These are phyloP conservation scores for Bipolaris zeicola DNA, from an alignment of 2,329 filamentous ascomycete genomes.

Conservation along the genomic window DNA sequence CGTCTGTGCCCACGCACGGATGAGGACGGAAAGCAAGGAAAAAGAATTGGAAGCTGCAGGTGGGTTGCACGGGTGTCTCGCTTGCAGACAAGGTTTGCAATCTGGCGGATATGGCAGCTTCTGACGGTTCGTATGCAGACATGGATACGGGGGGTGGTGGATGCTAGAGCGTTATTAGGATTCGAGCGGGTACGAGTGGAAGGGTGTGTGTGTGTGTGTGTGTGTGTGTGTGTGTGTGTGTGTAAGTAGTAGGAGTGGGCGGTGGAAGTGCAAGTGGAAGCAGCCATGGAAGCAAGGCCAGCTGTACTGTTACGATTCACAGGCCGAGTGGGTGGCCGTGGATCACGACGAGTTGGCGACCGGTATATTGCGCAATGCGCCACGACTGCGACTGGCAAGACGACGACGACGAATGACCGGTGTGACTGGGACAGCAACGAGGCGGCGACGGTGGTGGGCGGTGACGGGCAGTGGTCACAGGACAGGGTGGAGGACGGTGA, in stretches of 20 bases:
- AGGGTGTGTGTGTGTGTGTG: slow-evolving; percentile 6
- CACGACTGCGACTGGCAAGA: slow-evolving; percentile 29
- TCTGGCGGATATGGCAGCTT: slow-evolving; percentile 28
- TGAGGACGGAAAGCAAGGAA: slow-evolving; percentile 35
- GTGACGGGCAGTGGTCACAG: slow-evolving; percentile 33
- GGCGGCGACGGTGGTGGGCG: slow-evolving; percentile 18
- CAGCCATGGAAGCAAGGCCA: background rate
- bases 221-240: background rate
- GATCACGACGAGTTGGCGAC: slow-evolving; percentile 12
- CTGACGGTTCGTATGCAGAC: slow-evolving; percentile 25
- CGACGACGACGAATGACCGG: slow-evolving; percentile 18
- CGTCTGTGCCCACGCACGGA: slow-evolving; percentile 38
- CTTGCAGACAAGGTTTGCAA: slow-evolving; percentile 30
- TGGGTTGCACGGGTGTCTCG: slow-evolving; percentile 32
- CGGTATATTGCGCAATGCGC: slow-evolving; percentile 32
- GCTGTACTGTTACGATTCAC: background rate
- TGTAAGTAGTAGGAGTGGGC: too few relatives aligned
- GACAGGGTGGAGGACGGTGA: slow-evolving; percentile 30
- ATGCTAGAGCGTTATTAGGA: slow-evolving; percentile 1
- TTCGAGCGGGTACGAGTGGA: slow-evolving; percentile 32
- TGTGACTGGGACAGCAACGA: slow-evolving; percentile 17
- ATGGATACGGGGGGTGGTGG: slow-evolving; percentile 27
- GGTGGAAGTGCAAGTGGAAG: slow-evolving; percentile 22
- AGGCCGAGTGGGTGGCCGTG: background rate
- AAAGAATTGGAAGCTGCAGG: slow-evolving; percentile 39